Conservation (phyloP, 805 yeast species). For the Candida argentea region DNA sequence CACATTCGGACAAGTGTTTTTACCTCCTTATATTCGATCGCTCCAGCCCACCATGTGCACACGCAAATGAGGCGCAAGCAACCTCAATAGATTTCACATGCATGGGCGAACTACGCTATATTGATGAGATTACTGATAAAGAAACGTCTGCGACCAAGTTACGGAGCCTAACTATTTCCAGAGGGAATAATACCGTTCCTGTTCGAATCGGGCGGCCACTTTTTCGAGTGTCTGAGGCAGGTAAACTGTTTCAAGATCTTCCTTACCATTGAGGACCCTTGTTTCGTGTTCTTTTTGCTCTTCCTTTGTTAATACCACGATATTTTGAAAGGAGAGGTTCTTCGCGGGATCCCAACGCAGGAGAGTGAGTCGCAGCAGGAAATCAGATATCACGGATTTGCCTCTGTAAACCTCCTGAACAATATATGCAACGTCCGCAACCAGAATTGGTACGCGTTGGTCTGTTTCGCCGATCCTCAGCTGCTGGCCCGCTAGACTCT, state of each 20-base stretch:
- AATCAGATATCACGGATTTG: constrained; percentile 79
- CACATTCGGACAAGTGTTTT: too few relatives aligned
- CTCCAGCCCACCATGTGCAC: too few relatives aligned
- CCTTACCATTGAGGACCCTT: constrained; percentile 62
- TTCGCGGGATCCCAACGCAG: constrained; percentile 74
- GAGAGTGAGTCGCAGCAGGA: constrained; percentile 67
- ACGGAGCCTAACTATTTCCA: too few relatives aligned
- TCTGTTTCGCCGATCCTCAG: constrained; percentile 63
- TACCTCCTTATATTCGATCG: too few relatives aligned
- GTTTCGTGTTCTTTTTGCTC: constrained; percentile 78
- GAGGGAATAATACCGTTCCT: constrained; percentile 65
- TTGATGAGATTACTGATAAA: too few relatives aligned
- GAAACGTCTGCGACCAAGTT: too few relatives aligned
- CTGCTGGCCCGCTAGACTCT: constrained; percentile 80
- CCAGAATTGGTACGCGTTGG: constrained; percentile 65
- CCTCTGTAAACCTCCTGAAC: constrained; percentile 92
- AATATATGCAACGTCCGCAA: constrained; percentile 68
- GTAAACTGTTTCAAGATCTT: constrained; percentile 54
- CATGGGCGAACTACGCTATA: too few relatives aligned
- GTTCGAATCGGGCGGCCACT: constrained; percentile 56
- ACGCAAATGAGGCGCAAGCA: too few relatives aligned
- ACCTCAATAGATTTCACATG: too few relatives aligned
- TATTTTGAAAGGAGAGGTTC: constrained; percentile 63
- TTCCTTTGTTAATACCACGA: constrained; percentile 80
- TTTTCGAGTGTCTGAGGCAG: constrained; percentile 43